Evolutionary conservation across 768 basidiomycete species (phyloP).

Genomic region (Mycena galericulata): DNA sequence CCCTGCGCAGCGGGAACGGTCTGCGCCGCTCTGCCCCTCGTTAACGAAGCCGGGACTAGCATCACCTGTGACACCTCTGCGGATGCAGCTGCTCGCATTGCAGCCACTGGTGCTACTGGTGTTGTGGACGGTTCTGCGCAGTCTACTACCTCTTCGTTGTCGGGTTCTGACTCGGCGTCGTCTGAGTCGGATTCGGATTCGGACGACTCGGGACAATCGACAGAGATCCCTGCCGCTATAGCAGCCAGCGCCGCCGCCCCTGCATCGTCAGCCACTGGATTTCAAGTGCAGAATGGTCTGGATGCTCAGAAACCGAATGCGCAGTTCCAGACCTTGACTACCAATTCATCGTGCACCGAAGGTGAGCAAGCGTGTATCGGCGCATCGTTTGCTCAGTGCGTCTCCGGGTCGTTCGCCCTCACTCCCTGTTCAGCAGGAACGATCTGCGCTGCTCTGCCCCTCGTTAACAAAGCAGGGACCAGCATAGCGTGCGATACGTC

Average conservation of each 20-base stretch:
- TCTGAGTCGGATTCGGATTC: slow-evolving; percentile 49
- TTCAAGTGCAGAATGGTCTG: slow-evolving; percentile 50
- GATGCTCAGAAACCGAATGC: slow-evolving; percentile 54
- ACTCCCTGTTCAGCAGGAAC: slow-evolving; percentile 44
- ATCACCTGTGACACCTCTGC: slow-evolving; percentile 62
- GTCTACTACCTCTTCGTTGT: slow-evolving; percentile 30
- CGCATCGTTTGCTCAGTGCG: slow-evolving; percentile 62
- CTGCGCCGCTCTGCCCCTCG: slow-evolving; percentile 66
- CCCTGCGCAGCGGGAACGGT: slow-evolving; percentile 51
- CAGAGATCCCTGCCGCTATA: not conserved
- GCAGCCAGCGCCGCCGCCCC: slow-evolving; percentile 37
- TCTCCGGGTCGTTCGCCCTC: slow-evolving; percentile 51
- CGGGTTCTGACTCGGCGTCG: slow-evolving; percentile 46
- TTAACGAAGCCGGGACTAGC: slow-evolving; percentile 64
- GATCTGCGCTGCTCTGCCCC: slow-evolving; percentile 56
- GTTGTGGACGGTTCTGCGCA: slow-evolving; percentile 40
- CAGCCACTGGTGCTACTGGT: slow-evolving; percentile 52
- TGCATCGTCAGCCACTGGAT: slow-evolving; percentile 35
- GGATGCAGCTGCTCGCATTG: slow-evolving; percentile 59
- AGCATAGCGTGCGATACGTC: slow-evolving; percentile 54
- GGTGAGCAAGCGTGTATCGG: slow-evolving; percentile 61
- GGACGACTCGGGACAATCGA: slow-evolving; percentile 42
- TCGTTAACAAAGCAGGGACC: slow-evolving; percentile 58
- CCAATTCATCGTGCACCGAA: slow-evolving; percentile 52
- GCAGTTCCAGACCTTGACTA: slow-evolving; percentile 53